Base-by-base conservation (phyloP, 352 stramenopile genomes). In the Phytophthora constricta region DNA sequence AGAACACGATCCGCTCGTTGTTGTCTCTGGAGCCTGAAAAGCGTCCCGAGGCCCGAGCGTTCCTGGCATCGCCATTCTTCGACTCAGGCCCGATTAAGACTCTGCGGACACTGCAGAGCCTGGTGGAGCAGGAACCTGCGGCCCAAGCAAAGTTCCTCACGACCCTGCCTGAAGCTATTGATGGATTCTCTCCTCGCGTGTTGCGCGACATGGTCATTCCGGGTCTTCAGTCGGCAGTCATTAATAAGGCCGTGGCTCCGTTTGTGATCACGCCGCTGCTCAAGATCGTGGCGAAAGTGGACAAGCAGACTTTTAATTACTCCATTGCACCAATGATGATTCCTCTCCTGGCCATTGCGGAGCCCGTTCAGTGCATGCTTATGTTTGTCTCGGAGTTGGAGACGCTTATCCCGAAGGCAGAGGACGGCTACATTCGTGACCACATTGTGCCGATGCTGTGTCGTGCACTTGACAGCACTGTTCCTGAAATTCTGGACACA, bases 351-450 rank as follows among this genome's bases (percentile, higher is more conserved):
- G 77, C 77, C 4, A 96, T 96, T 58, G 82, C 83, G n/a, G 88
- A 96, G 65, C 88, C 88, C 1, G 86, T 95, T 28, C 88, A 96
- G 66, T 95, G 86, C 58, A 96, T 96, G 88, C 85, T 96, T 39
- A 96, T 95, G 86, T 96, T 96, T 45, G 88, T 96, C 11, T 93
- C 85, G 27, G 87, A 94, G 50, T 66, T 96, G 13, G 86, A 96
- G 56, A 79, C 84, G 25, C 65, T 96, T 22, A 82, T 96, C 20
- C 86, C 86, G 1, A 96, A 96, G 55, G 88, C 88, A 1, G 88
- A 96, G 28, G 86, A 96, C 23, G 83, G 70, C n/a, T 96, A 92
- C 73, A 95, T 94, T 50, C 86, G 88, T n/a, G 88, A 96, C 58
- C 88, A 96, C 61, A 86, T 96, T 58, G 88, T 96, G 7, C 88